phyloP scores from a whole-genome alignment of 306 rosid species.

The Trifolium subterraneum region DNA sequence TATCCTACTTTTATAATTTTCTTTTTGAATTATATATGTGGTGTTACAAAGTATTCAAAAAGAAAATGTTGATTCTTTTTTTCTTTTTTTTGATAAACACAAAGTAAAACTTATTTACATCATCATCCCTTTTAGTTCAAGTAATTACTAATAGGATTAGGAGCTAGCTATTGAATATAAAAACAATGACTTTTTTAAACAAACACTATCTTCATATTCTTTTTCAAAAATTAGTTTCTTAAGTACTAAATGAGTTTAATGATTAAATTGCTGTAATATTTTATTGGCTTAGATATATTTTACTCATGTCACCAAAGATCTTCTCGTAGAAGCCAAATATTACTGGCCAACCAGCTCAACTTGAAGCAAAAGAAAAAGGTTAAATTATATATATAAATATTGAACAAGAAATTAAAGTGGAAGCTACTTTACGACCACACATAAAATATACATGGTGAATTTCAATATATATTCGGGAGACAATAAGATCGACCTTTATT shows the following conservation, averaged over 20 bases:
- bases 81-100: too few species aligned
- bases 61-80: too few species aligned
- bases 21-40: too few species aligned
- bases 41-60: too few species aligned
- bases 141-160: too few species aligned
- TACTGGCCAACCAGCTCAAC: neutral
- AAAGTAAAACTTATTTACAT: too few species aligned
- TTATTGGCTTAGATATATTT: neutral
- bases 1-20: too few species aligned
- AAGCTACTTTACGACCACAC: neutral
- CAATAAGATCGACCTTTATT: neutral
- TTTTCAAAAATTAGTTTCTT: neutral
- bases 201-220: neutral
- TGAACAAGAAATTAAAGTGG: neutral
- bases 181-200: neutral
- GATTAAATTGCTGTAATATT: neutral
- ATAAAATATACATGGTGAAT: neutral
- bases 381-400: neutral
- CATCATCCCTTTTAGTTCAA: too few species aligned
- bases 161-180: neutral
- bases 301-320: neutral
- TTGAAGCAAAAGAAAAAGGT: slow-evolving; percentile 3
- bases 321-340: neutral
- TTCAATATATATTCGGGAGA: neutral
- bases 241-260: neutral